Evolutionary conservation across 306 rosid species (phyloP).

Genomic region (Luffa acutangula): DNA sequence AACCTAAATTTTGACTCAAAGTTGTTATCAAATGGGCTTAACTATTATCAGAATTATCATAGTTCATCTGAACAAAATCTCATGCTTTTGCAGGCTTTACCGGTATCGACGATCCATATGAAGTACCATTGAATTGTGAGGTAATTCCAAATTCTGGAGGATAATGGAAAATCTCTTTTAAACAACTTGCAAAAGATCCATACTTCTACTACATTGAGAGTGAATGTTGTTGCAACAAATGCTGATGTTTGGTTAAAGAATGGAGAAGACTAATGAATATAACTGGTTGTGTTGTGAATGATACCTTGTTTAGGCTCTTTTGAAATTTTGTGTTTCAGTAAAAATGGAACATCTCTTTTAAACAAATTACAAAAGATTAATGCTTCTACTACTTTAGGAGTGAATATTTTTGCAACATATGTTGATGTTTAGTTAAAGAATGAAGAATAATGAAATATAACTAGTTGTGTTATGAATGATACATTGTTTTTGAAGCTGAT

Average conservation of each 20-base stretch:
- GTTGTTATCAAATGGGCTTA: not conserved
- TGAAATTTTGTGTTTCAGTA: constrained; percentile 13
- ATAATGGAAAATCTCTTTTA: not conserved
- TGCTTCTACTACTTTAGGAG: not conserved
- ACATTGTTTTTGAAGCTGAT: not conserved
- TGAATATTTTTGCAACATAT: not conserved
- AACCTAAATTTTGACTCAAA: not conserved
- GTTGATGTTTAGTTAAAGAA: not conserved
- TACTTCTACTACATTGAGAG: not conserved
- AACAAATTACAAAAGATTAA: not conserved
- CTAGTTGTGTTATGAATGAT: not conserved
- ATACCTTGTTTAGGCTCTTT: not conserved
- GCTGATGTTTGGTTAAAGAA: not conserved
- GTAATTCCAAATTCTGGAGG: constrained; percentile 16
- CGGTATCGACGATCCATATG: constrained; percentile 79
- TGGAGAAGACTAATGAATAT: not conserved
- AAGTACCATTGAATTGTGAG: constrained; percentile 48
- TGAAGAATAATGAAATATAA: not conserved
- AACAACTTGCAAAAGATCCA: not conserved
- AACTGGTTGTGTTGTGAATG: not conserved
- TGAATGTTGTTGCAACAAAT: not conserved
- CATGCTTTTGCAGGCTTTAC: constrained; percentile 49
- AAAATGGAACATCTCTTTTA: not conserved
- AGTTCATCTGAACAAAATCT: not conserved
- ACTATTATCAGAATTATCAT: not conserved